These are phyloP conservation scores for Triangularia verruculosa DNA, from an alignment of 2,329 filamentous ascomycete genomes.

Conservation along the genomic window DNA sequence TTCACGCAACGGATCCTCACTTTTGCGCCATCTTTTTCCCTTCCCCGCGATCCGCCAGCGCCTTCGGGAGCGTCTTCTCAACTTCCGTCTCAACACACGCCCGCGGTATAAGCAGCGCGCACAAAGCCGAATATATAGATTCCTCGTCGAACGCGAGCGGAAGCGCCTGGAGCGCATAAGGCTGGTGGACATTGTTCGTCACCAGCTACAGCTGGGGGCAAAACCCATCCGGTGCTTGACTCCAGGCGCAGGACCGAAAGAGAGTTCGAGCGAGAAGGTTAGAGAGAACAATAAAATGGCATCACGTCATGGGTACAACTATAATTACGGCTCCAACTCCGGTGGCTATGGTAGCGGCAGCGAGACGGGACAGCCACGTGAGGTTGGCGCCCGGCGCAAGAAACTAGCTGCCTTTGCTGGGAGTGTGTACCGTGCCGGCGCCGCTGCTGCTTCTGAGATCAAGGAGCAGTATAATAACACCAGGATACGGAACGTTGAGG, in stretches of 20 bases:
- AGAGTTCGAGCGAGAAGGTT: slow-evolving; percentile 19
- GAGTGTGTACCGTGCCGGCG: slow-evolving; percentile 54
- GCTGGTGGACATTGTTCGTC: slow-evolving; percentile 44
- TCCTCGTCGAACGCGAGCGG: slow-evolving; percentile 63
- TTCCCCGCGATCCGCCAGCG: slow-evolving; percentile 52
- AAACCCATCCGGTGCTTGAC: slow-evolving; percentile 25
- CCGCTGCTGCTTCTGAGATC: slow-evolving; percentile 56
- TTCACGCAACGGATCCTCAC: slow-evolving; percentile 44
- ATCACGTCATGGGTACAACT: background rate
- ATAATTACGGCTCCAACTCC: background rate
- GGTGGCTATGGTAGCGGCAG: slow-evolving; percentile 13
- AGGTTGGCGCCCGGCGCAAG: slow-evolving; percentile 70
- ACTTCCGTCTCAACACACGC: slow-evolving; percentile 72
- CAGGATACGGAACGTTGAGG: slow-evolving; percentile 38
- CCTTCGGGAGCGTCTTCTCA: slow-evolving; percentile 63
- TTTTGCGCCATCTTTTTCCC: slow-evolving; percentile 69
- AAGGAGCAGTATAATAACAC: slow-evolving; percentile 58
- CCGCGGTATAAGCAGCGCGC: slow-evolving; percentile 67
- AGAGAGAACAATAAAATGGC: background rate
- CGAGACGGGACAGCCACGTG: slow-evolving; percentile 35
- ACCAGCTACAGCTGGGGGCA: slow-evolving; percentile 42
- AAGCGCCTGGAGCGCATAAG: slow-evolving; percentile 49
- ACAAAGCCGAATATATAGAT: slow-evolving; percentile 74
- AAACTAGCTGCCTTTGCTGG: slow-evolving; percentile 68
- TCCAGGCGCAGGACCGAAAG: slow-evolving; percentile 15